Conservation (phyloP, 2,329 filamentous ascomycete species). For the Alternaria panax region DNA sequence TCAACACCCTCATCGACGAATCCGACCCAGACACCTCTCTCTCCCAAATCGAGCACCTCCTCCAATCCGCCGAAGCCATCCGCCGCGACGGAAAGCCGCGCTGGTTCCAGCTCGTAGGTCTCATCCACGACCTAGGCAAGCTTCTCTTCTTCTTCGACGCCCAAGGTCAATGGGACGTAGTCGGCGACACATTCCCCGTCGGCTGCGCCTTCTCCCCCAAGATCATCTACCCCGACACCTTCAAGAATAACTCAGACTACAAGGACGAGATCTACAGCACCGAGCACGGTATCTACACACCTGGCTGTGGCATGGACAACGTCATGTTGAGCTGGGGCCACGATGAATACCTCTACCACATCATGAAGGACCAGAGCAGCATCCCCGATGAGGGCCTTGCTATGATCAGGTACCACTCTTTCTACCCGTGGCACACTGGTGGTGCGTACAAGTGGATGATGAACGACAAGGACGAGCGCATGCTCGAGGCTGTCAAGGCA, state of each 20-base stretch:
- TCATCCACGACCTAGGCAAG: constrained; percentile 83
- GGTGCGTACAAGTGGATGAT: constrained; percentile 84
- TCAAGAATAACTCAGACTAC: constrained; percentile 77
- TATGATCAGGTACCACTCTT: constrained; percentile 93
- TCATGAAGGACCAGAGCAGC: constrained; percentile 81
- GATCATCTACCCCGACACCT: constrained; percentile 84
- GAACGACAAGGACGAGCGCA: constrained; percentile 79
- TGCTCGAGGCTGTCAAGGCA: constrained; percentile 80
- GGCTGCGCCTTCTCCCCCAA: constrained; percentile 76
- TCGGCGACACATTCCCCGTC: constrained; percentile 84
- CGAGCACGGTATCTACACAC: constrained; percentile 79
- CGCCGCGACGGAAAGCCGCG: constrained; percentile 82
- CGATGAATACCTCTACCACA: constrained; percentile 86
- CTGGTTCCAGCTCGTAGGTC: constrained; percentile 81
- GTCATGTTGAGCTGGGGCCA: constrained; percentile 92
- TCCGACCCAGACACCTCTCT: constrained; percentile 89
- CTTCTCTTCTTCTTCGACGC: constrained; percentile 82
- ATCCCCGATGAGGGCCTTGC: constrained; percentile 83
- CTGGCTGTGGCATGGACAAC: constrained; percentile 83
- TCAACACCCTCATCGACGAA: constrained; percentile 89
- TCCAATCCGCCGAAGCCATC: constrained; percentile 89
- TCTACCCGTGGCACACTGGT: constrained; percentile 89
- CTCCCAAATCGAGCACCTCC: constrained; percentile 86
- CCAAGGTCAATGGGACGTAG: constrained; percentile 92
- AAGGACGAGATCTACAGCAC: constrained; percentile 75